Conservation (phyloP, 164 flowering plant genomes). For the Dillenia turbinata region DNA sequence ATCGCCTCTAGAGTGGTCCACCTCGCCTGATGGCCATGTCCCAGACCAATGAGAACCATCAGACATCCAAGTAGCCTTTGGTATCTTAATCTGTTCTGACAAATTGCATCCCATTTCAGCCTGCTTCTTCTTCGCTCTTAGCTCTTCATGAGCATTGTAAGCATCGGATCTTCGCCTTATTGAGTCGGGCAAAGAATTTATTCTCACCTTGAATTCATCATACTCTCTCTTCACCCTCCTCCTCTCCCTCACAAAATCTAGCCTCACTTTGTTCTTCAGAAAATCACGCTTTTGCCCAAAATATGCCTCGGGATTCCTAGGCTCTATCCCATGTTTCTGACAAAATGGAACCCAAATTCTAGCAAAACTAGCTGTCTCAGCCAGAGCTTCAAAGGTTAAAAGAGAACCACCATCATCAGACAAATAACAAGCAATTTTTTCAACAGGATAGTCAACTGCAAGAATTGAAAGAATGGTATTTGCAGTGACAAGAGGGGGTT, state of each 20-base stretch:
- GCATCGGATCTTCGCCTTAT: conserved; percentile 91
- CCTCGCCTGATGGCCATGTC: conserved; percentile 66
- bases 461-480: conserved; percentile 86
- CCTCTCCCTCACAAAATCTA: conserved; percentile 89
- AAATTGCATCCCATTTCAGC: conserved; percentile 48
- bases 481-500: conserved; percentile 93
- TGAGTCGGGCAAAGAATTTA: conserved; percentile 77
- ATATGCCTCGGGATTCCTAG: conserved; percentile 80
- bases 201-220: conserved; percentile 92
- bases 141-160: conserved; percentile 74
- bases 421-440: conserved; percentile 77
- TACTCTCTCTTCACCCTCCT: conserved; percentile 83
- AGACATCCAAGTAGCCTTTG: conserved; percentile 95
- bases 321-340: conserved; percentile 73
- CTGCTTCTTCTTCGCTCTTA: conserved; percentile 59
- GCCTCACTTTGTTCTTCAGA: conserved; percentile 69
- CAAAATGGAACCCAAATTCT: conserved; percentile 90
- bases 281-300: conserved; percentile 77
- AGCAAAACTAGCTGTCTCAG: conserved; percentile 87
- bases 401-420: conserved; percentile 91
- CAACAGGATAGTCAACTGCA: conserved; percentile 87
- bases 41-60: conserved; percentile 96
- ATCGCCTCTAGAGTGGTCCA: conserved; percentile 79
- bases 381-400: conserved; percentile 87
- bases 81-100: conserved; percentile 48